Evolutionary conservation across 495 filamentous ascomycete genomes (phyloP).

Genomic region (Daldinia childiae): DNA sequence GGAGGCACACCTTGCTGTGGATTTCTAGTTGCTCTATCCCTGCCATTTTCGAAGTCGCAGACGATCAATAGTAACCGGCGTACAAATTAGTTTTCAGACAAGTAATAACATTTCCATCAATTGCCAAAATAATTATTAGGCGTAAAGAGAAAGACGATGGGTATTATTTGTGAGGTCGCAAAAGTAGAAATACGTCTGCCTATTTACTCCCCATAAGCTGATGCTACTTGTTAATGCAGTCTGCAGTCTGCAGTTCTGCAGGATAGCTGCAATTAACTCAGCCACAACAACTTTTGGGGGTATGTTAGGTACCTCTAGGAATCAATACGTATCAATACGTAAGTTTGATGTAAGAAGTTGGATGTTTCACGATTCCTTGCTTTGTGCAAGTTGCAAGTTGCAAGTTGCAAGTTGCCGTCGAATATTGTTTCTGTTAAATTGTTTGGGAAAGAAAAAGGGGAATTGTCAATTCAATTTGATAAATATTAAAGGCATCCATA

Average conservation of each 20-base stretch:
- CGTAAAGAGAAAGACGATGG: not conserved
- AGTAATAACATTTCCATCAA: constrained; percentile 21
- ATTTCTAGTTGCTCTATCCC: constrained; percentile 98
- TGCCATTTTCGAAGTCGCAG: constrained; percentile 66
- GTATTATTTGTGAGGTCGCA: not conserved
- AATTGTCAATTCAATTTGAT: not conserved
- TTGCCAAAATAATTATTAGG: not conserved
- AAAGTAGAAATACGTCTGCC: constrained; percentile 8
- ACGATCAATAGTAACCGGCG: constrained; percentile 7
- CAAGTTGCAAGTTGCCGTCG: not conserved
- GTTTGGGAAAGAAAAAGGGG: not conserved
- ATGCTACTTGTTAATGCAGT: no score
- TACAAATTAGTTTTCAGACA: not conserved
- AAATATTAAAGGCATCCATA: not conserved
- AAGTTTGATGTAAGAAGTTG: not conserved
- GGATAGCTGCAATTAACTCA: not conserved
- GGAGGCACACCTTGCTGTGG: constrained; percentile 82
- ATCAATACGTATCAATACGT: not conserved
- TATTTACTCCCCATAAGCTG: constrained; percentile 1
- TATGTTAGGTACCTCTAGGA: not conserved
- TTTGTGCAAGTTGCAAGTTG: no score
- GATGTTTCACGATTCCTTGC: not conserved
- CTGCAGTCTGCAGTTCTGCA: no score
- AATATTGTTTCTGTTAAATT: not conserved
- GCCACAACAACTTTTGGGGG: not conserved